Percentiles rank a stretch among this genome's conserved stretches.
phyloP scores from a whole-genome alignment of 306 rosid species.

The Crataegus laevigata region DNA sequence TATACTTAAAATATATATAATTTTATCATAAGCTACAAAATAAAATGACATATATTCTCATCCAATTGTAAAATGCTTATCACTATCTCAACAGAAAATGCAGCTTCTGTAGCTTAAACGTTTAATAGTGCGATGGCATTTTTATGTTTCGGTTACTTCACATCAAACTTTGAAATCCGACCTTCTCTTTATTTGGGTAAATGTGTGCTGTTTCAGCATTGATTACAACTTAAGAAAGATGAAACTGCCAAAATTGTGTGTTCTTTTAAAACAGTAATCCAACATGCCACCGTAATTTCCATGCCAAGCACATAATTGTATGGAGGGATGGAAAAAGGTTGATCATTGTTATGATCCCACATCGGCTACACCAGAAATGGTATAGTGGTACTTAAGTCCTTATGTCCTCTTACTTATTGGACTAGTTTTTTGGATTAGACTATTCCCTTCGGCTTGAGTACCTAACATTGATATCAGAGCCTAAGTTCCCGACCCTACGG shows the following conservation, averaged over 20 bases:
- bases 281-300: neutral
- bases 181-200: neutral
- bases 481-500: no score
- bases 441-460: no score
- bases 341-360: neutral
- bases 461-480: no score
- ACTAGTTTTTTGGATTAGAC: no score
- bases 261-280: neutral
- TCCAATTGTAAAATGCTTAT: neutral
- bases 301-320: neutral
- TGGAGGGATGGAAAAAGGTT: neutral
- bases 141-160: neutral
- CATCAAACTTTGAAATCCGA: neutral
- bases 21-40: no score
- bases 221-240: neutral
- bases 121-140: neutral
- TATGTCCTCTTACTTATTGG: no score
- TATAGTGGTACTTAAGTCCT: no score
- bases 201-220: neutral
- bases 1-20: no score
- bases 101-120: neutral
- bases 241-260: neutral
- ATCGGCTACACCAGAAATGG: no score
- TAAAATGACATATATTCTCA: no score
- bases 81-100: neutral